These are phyloP conservation scores for Penicillium hordei DNA, from an alignment of 2,329 filamentous ascomycete genomes.

Conservation along the genomic window DNA sequence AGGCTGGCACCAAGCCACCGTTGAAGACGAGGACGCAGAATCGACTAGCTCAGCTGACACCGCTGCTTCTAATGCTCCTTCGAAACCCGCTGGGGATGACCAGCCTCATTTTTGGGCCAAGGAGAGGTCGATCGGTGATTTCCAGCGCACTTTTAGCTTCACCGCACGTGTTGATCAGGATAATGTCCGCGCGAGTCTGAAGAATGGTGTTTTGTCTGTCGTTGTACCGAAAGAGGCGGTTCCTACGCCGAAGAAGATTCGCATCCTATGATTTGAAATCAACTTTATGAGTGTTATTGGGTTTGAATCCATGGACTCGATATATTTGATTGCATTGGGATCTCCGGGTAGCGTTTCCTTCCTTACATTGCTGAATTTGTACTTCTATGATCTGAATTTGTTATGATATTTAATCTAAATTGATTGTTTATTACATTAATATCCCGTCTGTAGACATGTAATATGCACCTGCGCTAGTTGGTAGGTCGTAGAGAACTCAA, in stretches of 20 bases:
- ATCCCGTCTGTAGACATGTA: constrained; percentile 2
- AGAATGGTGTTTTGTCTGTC: constrained; percentile 58
- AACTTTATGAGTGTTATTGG: not conserved
- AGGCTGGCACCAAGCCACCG: constrained; percentile 48
- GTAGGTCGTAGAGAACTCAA: not conserved
- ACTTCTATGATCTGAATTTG: not conserved
- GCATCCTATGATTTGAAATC: constrained; percentile 48
- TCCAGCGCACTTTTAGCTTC: constrained; percentile 59
- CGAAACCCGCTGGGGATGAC: constrained; percentile 15
- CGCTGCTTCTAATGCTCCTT: constrained; percentile 11
- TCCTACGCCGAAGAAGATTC: constrained; percentile 53
- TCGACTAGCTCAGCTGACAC: constrained; percentile 7
- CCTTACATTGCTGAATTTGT: not conserved
- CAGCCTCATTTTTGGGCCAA: constrained; percentile 54
- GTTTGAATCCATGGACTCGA: not conserved
- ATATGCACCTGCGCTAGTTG: not conserved
- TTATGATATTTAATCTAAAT: not conserved
- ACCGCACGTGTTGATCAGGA: constrained; percentile 58
- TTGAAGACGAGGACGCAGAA: constrained; percentile 44
- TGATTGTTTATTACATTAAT: not conserved
- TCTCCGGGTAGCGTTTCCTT: not conserved
- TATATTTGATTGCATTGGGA: constrained; percentile 8
- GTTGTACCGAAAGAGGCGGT: constrained; percentile 56
- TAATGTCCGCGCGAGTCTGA: constrained; percentile 57
- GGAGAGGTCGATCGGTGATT: constrained; percentile 58